Base-by-base conservation (phyloP, 345 rosid species). In the Jatropha curcas region DNA sequence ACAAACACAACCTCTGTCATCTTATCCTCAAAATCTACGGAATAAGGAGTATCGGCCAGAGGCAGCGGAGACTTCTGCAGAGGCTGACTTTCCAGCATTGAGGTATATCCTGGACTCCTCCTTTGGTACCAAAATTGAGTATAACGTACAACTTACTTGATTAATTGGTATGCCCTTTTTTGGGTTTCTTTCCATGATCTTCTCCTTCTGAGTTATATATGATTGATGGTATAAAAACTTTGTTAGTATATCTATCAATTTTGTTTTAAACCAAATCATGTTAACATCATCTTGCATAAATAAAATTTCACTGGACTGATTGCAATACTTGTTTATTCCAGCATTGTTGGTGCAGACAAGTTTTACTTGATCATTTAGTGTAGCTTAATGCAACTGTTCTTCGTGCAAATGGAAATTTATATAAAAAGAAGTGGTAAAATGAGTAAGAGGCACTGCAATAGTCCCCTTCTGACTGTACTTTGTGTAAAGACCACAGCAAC, bases 1-100 rank as follows among this genome's bases (percentile, higher is more conserved):
- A 48, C 98, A 93, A 82, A 88, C 99, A 52, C 97, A 91, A 71
- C 97, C 98, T 52, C 77, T 93, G 83, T 28, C 97, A 19, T 89
- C 94, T 34, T 90, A 85, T 85, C 93, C 97, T 62, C 92, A 67
- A 86, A 96, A 89, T 82, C 65, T 91, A 74, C 93, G 86, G 65
- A 89, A 82, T 71, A 72, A 79, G 80, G 95, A 89, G 72, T 48
- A 78, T 70, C 82, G 64, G 72, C 86, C 70, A 69, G 97, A 88
- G 58, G 75, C 71, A 9, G 77, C 91, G 31, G 97, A 91, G 72
- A 60, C 98, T 80, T 90, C 96, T 66, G 85, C 81, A n/a, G 97
- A 93, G 76, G 75, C 98, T 30, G 99, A 96, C 72, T 89, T 90
- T 73, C 99, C 97, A 70, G 87, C 91, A 12, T 79, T 96, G 77